Evolutionary conservation across 1,284 basidiomycete species (phyloP), one percentile per base, ranked within the genome.

Genomic region (Volvariella volvacea): DNA sequence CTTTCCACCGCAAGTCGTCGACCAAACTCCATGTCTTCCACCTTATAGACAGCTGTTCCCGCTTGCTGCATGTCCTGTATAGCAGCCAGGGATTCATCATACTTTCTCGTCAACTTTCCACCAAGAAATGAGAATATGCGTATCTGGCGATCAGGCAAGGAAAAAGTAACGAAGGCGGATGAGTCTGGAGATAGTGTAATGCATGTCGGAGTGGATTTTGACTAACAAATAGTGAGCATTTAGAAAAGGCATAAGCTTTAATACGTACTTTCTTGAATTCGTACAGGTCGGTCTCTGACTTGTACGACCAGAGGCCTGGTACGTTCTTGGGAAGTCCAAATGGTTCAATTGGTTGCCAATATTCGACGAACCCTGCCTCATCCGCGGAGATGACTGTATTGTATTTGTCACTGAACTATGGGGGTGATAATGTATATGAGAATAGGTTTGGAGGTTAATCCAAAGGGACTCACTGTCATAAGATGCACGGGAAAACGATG

Each of bases 11-110:
- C 96, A 40, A 99, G 71, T 8, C 96, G 76, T 46, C 96, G 74
- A n/a, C 96, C 95, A 58, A 99, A 98, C 61, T 99, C 96, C 95
- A 99, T 99, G 63, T 98, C 93, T 51, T 99, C 96, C 8, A 99
- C 81, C 58, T 83, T 87, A 66, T 88, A 91, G 15, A 92, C 78
- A 0, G 90, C 84, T 4, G 92, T 94, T 1, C 91, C 92, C 1
- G 90, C 91, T 62, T 94, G 92, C 60, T 95, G 92, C 93, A 98
- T 97, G 61, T 98, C 93, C 57, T 94, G 89, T 25, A 93, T 86
- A 0, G 95, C 93, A 3, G 79, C 70, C 0, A 99, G 72, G 0
- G 90, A 93, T 64, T 99, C 96, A 55, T 99, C 95, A 60, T 98
- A 99, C 58, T 88, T 91, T 14, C 93, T 81, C 9, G 82, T 83